Evolutionary conservation across 139 green algal genomes (phyloP).

Genomic region (Micractinium conductrix): DNA sequence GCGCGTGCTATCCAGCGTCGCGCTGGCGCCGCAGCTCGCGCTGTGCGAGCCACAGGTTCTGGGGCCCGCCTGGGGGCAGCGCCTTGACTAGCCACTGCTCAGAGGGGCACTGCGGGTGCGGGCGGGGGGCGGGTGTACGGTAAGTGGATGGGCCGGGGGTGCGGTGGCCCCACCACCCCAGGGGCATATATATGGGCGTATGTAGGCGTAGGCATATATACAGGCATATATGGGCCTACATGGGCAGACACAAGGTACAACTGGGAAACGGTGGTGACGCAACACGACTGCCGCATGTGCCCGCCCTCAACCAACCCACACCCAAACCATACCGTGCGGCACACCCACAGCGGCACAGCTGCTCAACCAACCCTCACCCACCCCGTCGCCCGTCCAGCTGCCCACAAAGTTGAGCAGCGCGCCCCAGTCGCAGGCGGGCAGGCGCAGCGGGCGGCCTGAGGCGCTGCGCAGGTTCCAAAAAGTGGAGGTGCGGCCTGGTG

Average conservation of each 20-base stretch:
- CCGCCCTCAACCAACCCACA: no score
- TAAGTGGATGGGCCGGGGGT: not conserved
- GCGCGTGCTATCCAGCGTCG: no score
- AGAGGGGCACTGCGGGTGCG: not conserved
- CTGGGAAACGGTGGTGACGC: no score
- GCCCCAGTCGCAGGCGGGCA: slow-evolving; percentile 5
- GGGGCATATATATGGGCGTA: not conserved
- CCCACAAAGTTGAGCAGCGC: slow-evolving; percentile 8
- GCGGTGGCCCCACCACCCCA: no score
- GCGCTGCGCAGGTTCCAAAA: not conserved
- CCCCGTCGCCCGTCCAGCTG: not conserved
- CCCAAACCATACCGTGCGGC: no score
- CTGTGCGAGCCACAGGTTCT: not conserved
- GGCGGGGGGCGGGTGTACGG: not conserved
- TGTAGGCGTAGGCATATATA: not conserved
- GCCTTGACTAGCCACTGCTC: not conserved
- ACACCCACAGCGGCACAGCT: not conserved
- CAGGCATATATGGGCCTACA: no score
- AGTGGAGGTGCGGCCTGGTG: not conserved
- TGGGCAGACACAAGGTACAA: no score
- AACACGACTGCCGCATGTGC: not conserved
- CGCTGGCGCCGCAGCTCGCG: not conserved
- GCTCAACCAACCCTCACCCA: not conserved
- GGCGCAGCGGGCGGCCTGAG: not conserved
- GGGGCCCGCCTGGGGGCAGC: not conserved